Evolutionary conservation across 495 filamentous ascomycete genomes (phyloP).

Genomic region (Neurospora tetrasperma): DNA sequence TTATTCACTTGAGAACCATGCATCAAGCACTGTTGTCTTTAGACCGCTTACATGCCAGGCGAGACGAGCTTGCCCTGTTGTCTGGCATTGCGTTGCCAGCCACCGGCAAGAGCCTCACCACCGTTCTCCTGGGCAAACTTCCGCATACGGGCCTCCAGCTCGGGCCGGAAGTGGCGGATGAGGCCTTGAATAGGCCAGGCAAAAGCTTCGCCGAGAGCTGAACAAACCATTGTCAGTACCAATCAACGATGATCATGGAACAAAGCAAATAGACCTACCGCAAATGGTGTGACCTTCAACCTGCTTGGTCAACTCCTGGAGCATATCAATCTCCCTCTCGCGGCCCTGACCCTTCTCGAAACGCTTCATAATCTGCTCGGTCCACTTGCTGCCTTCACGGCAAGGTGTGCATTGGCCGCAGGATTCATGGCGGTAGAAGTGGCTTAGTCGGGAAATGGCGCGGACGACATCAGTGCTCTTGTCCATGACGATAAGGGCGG

Average conservation of each 20-base stretch:
- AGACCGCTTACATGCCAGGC: constrained; percentile 60
- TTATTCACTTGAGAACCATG: not conserved
- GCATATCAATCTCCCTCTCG: constrained; percentile 94
- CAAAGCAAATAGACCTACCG: constrained; percentile 40
- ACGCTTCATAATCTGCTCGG: constrained; percentile 94
- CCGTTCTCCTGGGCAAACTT: constrained; percentile 60
- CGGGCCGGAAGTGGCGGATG: constrained; percentile 93
- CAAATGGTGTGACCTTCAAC: constrained; percentile 99
- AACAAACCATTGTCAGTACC: not conserved
- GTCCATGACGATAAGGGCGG: constrained; percentile 98
- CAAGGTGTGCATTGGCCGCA: constrained; percentile 98
- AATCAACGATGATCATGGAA: not conserved
- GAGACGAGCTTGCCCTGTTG: constrained; percentile 75
- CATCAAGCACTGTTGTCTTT: not conserved
- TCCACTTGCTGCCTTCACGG: constrained; percentile 96
- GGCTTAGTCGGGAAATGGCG: constrained; percentile 80
- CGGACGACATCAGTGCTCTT: constrained; percentile 93
- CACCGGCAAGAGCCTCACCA: constrained; percentile 68
- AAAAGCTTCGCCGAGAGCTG: constrained; percentile 89
- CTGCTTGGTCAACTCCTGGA: constrained; percentile 98
- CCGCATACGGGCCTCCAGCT: constrained; percentile 80
- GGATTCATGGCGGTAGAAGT: constrained; percentile 97
- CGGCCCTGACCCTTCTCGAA: constrained; percentile 85
- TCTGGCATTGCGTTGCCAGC: constrained; percentile 69
- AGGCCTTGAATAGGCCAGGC: constrained; percentile 97